Evolutionary conservation across 495 filamentous ascomycete genomes (phyloP), one percentile per base, ranked within the genome.

Genomic region (Amphirosellinia nigrospora): DNA sequence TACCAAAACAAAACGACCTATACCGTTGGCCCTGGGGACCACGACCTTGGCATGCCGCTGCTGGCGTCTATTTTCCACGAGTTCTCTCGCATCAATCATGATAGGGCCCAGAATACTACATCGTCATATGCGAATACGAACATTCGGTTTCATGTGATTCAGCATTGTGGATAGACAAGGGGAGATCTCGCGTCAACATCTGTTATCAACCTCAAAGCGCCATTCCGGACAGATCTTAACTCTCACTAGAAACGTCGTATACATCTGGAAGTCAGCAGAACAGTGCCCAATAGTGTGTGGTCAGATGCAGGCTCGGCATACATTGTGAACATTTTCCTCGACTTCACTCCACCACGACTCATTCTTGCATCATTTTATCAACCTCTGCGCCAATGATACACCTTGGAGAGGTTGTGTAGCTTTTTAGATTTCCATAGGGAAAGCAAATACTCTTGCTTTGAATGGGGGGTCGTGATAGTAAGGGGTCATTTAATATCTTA

Each of bases 1-100:
- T 69, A 69, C 58, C 56, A 69, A 43, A 69, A 50, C 56, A 69
- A 62, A 43, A 62, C 66, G 58, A 61, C 52, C 15, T 62, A 53
- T 62, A 23, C n/a, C 21, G 53, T 62, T 34, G 28, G 15, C 26
- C 30, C 41, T 43, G 16, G 5, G 23, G 50, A 52, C 7, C 43
- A 15, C 58, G 9, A 30, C 32, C 34, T 10, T 34, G 56, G 43
- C 19, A 41, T 39, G 45, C 45, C 43, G 23, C 45, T 53, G 34
- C 45, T 68, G 61, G 15, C 56, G 32, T 53, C 34, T 69, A 39
- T 34, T 61, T 69, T 39, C n/a, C 56, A 41, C 43, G 45, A 43
- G 53, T 69, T 66, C 16, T 28, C 32, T 39, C 30, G 56, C 53
- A 48, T 30, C 26, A 34, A 6, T 43, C 34, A 28, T 62, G 45